Evolutionary conservation across 1,139 yeast genomes (phyloP), one percentile per base, ranked within the genome.

Genomic region (Hemisphaericaspora xylanilytica): DNA sequence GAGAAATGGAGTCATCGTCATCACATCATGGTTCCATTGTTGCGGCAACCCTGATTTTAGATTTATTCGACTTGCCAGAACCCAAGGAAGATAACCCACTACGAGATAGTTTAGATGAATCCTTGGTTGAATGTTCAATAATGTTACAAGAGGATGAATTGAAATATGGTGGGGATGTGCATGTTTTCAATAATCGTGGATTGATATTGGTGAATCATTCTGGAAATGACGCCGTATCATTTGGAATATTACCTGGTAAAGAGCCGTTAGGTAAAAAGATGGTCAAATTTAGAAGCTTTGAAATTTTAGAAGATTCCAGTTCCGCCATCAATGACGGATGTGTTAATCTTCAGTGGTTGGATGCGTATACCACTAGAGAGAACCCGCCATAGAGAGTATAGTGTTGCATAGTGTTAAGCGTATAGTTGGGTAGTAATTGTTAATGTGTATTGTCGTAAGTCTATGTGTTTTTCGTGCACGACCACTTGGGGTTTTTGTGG

Each of bases 341-440:
- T 21, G 60, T 86, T 17, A 85, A 84, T 52, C 63, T 89, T 39
- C 82, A 85, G 45, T 63, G 84, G 42, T 88, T 90, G 56, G 92
- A 85, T 49, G 82, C 92, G 1, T 78, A 81, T 36, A 68, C 79
- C 11, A 87, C 87, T 33, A 75, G 71, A 46, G 82, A 80, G 51
- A 85, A 86, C 50, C 90, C 89, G 1, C 66, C 72, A 37, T 75
- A 25, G 13, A 9, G 5, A n/a, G 10, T 5, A 6, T 12, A 10
- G 11, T 14, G 17, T 5, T 9, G 27, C n/a, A n/a, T n/a, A n/a
- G n/a, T n/a, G n/a, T n/a, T n/a, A n/a, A n/a, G n/a, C n/a, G n/a
- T n/a, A n/a, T n/a, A n/a, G n/a, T n/a, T n/a, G n/a, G n/a, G n/a
- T n/a, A n/a, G 22, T 9, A 20, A 20, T 20, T 20, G 22, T 20